Base-by-base conservation (phyloP, 1,139 yeast genomes). In the Debaryomyces sp. region DNA sequence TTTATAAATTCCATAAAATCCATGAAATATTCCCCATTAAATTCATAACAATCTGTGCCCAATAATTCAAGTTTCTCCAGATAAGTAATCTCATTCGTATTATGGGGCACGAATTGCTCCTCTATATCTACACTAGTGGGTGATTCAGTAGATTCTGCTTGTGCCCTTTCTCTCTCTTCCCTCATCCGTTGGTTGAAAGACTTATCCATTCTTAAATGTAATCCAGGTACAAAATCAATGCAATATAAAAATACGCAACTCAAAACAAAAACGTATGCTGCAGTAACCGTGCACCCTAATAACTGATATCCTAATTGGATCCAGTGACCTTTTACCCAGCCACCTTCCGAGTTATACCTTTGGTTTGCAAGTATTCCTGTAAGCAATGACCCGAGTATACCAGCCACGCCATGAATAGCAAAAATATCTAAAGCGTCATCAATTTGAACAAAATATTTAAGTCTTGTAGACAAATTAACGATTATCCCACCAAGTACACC, bases 41-140 rank as follows among this genome's bases (percentile, higher is more conserved):
- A 79, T 58, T 80, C 84, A 47, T 73, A 72, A 32, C 68, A 56
- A 57, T 81, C 86, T 2, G 80, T 61, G 1, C 86, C 86, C 27
- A 67, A 55, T n/a, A 76, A 49, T 57, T 81, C 85, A 3, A 63
- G 66, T 38, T 58, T 56, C 53, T 73, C 78, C 46, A 57, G 55
- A 35, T 54, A 57, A 24, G 52, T 49, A 2, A 52, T 44, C 23
- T 57, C 61, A 6, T 50, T 49, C 4, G 40, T 42, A 6, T 29
- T 47, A 5, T 35, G 48, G 10, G 43, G 29, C 2, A 61, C 49
- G 17, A 54, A 41, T 24, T 65, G 62, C 8, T 63, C 54, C 41
- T 64, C 68, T 5, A 57, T 36, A 32, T 62, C 67, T 15, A 39
- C 26, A 33, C 48, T 42, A 12, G 45, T 46, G 35, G 41, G 32